phyloP scores from a whole-genome alignment of 2,329 filamentous ascomycete species.

The Microcyclospora pomicola region DNA sequence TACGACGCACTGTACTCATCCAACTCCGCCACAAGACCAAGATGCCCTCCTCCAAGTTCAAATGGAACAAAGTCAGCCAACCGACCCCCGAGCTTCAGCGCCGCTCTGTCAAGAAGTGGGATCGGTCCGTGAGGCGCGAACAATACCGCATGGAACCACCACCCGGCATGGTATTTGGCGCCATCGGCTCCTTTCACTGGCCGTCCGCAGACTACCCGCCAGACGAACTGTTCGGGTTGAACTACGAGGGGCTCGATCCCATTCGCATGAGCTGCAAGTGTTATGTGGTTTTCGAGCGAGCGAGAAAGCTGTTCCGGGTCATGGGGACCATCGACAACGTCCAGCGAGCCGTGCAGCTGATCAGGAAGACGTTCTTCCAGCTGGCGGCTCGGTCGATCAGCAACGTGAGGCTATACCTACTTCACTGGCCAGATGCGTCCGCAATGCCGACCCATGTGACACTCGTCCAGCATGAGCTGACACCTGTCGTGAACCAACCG shows the following conservation, averaged over 20 bases:
- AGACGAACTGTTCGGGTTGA: constrained; percentile 27
- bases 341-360: constrained; percentile 20
- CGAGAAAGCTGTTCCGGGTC: constrained; percentile 17
- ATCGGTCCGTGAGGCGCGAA: constrained; percentile 11
- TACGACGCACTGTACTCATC: too few species aligned
- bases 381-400: constrained; percentile 21
- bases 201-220: constrained; percentile 29
- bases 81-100: constrained; percentile 10
- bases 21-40: too few species aligned
- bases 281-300: constrained; percentile 26
- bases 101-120: constrained; percentile 13
- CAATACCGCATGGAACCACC: constrained; percentile 16
- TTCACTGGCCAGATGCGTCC: constrained; percentile 10
- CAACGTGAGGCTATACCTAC: constrained; percentile 14
- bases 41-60: not conserved
- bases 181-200: constrained; percentile 31
- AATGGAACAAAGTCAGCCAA: constrained; percentile 12
- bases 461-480: constrained; percentile 7
- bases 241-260: constrained; percentile 31
- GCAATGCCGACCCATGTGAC: constrained; percentile 7
- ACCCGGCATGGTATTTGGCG: constrained; percentile 9
- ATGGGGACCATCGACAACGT: constrained; percentile 16
- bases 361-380: constrained; percentile 25
- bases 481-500: not conserved
- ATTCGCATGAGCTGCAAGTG: constrained; percentile 29